These are phyloP conservation scores for Endogone sp. DNA, from an alignment of 192 early-diverging fungal species.

Conservation along the genomic window DNA sequence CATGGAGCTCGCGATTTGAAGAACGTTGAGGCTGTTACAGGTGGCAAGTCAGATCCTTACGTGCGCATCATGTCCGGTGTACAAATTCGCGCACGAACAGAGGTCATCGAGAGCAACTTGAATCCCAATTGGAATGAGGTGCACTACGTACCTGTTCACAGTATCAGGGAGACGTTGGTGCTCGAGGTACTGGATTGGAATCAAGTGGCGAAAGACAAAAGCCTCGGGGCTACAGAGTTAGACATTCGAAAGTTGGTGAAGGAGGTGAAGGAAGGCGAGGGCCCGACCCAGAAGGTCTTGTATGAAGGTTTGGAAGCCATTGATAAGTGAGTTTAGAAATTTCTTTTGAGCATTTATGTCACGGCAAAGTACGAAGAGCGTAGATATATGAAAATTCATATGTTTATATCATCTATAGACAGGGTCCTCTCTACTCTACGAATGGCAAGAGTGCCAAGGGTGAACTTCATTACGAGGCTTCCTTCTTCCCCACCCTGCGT, in stretches of 20 bases:
- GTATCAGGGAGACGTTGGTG: constrained; percentile 64
- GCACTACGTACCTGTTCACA: constrained; percentile 79
- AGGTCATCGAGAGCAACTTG: constrained; percentile 76
- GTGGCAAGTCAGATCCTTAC: constrained; percentile 92
- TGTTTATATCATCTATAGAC: constrained; percentile 7
- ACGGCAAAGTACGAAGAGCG: too few relatives aligned
- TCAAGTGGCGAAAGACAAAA: constrained; percentile 78
- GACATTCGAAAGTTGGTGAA: constrained; percentile 58
- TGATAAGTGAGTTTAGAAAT: constrained; percentile 19
- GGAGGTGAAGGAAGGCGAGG: constrained; percentile 32
- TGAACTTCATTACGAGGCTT: constrained; percentile 29
- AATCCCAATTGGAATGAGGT: constrained; percentile 93
- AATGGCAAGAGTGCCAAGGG: constrained; percentile 30
- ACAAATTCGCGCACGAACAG: constrained; percentile 66
- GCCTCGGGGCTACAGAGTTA: constrained; percentile 69
- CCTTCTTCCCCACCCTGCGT: constrained; percentile 30
- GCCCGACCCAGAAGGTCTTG: constrained; percentile 17
- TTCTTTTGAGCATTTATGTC: neutral
- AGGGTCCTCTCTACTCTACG: constrained; percentile 14
- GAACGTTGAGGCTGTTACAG: constrained; percentile 79
- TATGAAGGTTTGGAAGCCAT: constrained; percentile 22
- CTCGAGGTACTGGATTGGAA: constrained; percentile 90
- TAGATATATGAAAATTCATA: neutral
- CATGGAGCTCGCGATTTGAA: constrained; percentile 68
- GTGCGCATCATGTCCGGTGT: constrained; percentile 63